Conservation (phyloP, 352 stramenopile genomes). For the Globisporangium cederbergense region DNA sequence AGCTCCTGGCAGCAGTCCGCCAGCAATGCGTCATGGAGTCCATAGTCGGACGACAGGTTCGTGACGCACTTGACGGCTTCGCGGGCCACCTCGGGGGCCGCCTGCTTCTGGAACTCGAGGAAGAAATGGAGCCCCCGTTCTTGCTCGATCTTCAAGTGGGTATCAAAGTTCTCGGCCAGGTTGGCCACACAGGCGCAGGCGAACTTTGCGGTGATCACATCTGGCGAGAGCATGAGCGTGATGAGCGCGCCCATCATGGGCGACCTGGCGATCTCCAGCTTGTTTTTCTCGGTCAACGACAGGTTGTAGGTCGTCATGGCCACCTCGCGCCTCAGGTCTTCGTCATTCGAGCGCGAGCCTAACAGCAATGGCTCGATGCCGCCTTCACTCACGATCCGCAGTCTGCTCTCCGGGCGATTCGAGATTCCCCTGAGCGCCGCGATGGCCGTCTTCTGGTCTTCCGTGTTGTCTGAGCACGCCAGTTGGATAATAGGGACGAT, state of each 20-base stretch:
- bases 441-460: conserved; percentile 90
- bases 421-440: conserved; percentile 90
- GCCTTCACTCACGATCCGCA: conserved; percentile 88
- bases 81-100: conserved; percentile 32
- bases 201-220: conserved; percentile 69
- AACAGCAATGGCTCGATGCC: conserved; percentile 88
- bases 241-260: conserved; percentile 81
- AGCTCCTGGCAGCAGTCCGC: conserved; percentile 79
- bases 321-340: conserved; percentile 84
- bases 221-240: conserved; percentile 75
- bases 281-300: conserved; percentile 94
- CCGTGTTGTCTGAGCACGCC: conserved; percentile 84
- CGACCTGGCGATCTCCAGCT: conserved; percentile 88
- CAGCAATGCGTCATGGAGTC: conserved; percentile 82
- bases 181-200: conserved; percentile 88
- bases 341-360: conserved; percentile 63
- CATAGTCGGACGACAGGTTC: conserved; percentile 80
- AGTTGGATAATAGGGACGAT: conserved; percentile 95
- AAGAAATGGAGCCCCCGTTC: conserved; percentile 80
- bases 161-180: conserved; percentile 90
- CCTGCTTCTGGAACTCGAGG: conserved; percentile 49
- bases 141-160: conserved; percentile 78
- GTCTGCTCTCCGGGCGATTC: conserved; percentile 75
- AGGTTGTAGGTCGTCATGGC: conserved; percentile 90
- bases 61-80: conserved; percentile 75